These are phyloP conservation scores for Annona squamosa DNA, from an alignment of 164 flowering plant species.

Conservation along the genomic window DNA sequence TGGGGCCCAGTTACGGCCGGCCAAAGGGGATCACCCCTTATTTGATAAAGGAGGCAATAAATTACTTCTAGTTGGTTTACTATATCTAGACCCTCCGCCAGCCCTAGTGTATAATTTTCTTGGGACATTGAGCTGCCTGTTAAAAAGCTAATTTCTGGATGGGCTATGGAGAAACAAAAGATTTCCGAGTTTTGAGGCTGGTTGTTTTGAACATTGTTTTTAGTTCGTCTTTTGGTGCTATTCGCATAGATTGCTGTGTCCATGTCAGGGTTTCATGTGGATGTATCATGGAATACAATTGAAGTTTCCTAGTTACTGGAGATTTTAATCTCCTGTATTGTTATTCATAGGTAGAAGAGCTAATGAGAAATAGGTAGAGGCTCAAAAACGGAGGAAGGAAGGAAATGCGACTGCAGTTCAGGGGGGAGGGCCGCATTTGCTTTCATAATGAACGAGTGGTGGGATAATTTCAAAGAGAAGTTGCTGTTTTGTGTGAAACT, in stretches of 20 bases:
- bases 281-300: neutral
- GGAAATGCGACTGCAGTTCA: too few relatives aligned
- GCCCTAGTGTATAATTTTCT: neutral
- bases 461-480: neutral
- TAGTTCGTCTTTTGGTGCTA: too few relatives aligned
- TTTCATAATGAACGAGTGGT: neutral
- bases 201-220: too few relatives aligned
- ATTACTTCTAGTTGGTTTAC: neutral
- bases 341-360: neutral
- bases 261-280: neutral
- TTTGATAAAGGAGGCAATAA: too few relatives aligned
- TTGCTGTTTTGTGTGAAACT: slow-evolving; percentile 2
- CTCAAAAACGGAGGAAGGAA: too few relatives aligned
- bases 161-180: neutral
- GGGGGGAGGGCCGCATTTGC: neutral
- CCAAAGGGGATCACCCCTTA: too few relatives aligned
- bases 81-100: neutral
- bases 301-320: neutral
- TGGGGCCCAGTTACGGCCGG: too few relatives aligned
- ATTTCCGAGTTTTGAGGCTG: neutral
- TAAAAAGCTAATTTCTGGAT: neutral
- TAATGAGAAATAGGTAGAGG: too few relatives aligned
- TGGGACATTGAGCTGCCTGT: neutral
- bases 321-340: neutral
- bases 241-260: too few relatives aligned